Percentiles rank a stretch among this genome's conserved stretches.
Conservation (phyloP, 78 protist genomes). For the Diacronema lutheri region DNA sequence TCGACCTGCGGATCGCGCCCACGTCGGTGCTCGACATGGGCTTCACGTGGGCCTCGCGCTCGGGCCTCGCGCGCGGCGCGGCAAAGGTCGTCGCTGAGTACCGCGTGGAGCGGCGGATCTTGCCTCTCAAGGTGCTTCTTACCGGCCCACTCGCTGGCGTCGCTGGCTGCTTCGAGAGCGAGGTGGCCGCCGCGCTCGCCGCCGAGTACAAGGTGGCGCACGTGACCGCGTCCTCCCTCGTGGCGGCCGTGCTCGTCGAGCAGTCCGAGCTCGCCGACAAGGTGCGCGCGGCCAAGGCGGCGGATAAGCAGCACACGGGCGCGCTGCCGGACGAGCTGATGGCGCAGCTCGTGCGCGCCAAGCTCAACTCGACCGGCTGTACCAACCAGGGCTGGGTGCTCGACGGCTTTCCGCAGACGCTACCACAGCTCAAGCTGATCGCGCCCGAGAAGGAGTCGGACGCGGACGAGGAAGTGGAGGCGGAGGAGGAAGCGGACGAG, state of each 20-base stretch:
- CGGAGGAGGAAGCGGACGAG: conserved; percentile 14
- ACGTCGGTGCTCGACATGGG: not conserved
- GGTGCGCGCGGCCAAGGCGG: not conserved
- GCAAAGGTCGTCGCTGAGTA: conserved; percentile 11
- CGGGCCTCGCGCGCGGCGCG: conserved; percentile 37
- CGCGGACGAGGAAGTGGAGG: conserved; percentile 24
- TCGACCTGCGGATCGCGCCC: not conserved
- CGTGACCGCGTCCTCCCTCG: not conserved
- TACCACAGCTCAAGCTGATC: conserved; percentile 34
- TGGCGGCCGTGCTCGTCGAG: not conserved
- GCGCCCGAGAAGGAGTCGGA: not conserved
- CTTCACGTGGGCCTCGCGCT: conserved; percentile 30
- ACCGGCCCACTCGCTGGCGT: no score
- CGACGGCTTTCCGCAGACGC: conserved; percentile 53
- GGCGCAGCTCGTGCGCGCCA: not conserved
- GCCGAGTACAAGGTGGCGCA: not conserved
- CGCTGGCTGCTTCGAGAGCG: no score
- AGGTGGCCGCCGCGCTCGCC: not conserved
- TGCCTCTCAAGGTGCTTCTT: conserved; percentile 29
- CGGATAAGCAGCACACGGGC: not conserved
- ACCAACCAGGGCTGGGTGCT: conserved; percentile 68
- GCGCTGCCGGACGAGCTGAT: not conserved
- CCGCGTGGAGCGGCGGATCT: conserved; percentile 8
- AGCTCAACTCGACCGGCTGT: conserved; percentile 35
- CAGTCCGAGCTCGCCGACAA: not conserved